A percentile compares a stretch with the other conserved stretches of the same genome.
These are phyloP conservation scores for Gossypium arboreum DNA, from an alignment of 345 rosid genomes.

Conservation along the genomic window DNA sequence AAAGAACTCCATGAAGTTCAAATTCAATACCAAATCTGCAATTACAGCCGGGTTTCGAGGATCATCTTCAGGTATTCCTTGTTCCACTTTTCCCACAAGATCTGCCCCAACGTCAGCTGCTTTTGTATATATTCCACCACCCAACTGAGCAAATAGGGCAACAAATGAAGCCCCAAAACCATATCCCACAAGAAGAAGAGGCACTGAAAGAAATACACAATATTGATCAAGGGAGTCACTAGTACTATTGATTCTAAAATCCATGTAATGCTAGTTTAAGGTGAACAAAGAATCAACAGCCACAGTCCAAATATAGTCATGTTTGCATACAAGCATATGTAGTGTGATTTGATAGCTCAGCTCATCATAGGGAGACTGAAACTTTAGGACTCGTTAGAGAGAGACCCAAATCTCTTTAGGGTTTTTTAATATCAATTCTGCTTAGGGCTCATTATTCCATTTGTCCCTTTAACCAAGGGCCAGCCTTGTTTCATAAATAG, in stretches of 20 bases:
- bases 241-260: neutral
- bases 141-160: constrained; percentile 89
- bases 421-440: no score
- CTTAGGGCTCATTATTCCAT: no score
- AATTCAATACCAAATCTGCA: constrained; percentile 77
- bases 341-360: no score
- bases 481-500: no score
- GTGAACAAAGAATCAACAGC: neutral
- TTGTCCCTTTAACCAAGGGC: no score
- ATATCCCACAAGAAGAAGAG: constrained; percentile 71
- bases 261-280: neutral
- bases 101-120: constrained; percentile 99
- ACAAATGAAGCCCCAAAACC: constrained; percentile 10
- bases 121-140: constrained; percentile 98
- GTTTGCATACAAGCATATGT: neutral
- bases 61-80: constrained; percentile 99
- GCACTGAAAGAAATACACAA: constrained; percentile 54
- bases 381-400: no score
- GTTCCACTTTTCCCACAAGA: constrained; percentile 99
- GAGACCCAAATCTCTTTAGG: no score
- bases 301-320: constrained; percentile 15
- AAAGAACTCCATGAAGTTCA: constrained; percentile 1
- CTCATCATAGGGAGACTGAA: no score
- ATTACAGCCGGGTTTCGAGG: constrained; percentile 99
- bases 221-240: constrained; percentile 19